These are phyloP conservation scores for Alternaria brassicicola DNA, from an alignment of 2,329 filamentous ascomycete species.

Conservation along the genomic window DNA sequence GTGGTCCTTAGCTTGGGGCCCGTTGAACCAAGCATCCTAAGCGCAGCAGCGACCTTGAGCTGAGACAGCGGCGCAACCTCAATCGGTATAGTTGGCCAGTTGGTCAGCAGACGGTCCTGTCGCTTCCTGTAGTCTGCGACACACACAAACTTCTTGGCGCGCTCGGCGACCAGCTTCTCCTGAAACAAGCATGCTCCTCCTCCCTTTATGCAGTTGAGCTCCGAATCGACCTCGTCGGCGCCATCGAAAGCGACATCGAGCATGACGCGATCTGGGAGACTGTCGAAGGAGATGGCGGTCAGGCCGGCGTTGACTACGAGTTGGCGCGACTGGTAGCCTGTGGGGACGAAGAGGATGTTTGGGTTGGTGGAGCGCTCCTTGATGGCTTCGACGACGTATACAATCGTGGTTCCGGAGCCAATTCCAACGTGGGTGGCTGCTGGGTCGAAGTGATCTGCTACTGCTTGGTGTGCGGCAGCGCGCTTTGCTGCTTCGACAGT, in stretches of 20 bases:
- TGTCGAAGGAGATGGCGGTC: constrained; percentile 76
- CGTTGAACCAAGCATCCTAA: constrained; percentile 74
- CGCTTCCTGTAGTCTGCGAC: constrained; percentile 93
- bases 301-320: constrained; percentile 82
- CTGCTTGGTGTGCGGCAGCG: constrained; percentile 74
- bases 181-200: constrained; percentile 97
- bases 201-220: constrained; percentile 96
- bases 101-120: constrained; percentile 72
- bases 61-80: constrained; percentile 89
- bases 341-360: constrained; percentile 84
- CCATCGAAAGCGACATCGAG: constrained; percentile 95
- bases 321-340: constrained; percentile 87
- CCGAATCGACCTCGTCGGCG: constrained; percentile 93
- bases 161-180: constrained; percentile 91
- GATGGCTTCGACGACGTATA: constrained; percentile 86
- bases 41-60: constrained; percentile 73
- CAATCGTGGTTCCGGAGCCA: constrained; percentile 80
- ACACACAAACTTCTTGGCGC: constrained; percentile 83
- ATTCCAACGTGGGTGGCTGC: constrained; percentile 73
- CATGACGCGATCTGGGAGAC: constrained; percentile 66
- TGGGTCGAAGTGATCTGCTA: constrained; percentile 71
- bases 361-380: constrained; percentile 48
- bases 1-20: constrained; percentile 75
- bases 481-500: constrained; percentile 74
- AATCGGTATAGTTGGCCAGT: constrained; percentile 87